Evolutionary conservation across 2,329 filamentous ascomycete species (phyloP), one percentile per base, ranked within the genome.

Genomic region (Trichoderma cornu-damae): DNA sequence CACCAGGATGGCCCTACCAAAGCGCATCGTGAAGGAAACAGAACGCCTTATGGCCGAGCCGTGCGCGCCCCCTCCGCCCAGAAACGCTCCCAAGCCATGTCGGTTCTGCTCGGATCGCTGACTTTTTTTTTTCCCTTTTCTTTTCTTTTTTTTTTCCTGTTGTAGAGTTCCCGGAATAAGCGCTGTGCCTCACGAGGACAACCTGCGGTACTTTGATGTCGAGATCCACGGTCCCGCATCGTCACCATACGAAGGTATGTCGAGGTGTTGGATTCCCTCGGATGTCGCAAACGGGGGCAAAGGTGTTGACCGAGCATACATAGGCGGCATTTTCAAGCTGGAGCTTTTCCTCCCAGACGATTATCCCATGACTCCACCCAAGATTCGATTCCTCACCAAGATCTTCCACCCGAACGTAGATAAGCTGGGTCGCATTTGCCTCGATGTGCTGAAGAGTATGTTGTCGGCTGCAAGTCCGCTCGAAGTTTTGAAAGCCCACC

Each of bases 391-490:
- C 75, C 80, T 99, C 51, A 99, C 95, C 66, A 96, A 96, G 77
- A 97, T 99, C 73, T 99, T 97, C 75, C 95, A 99, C 73, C 94
- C 94, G 52, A 99, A 99, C 72, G 96, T 99, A 66, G 94, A 99
- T 73, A 95, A 95, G 75, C 84, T 99, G 2, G 94, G 94, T 60
- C 88, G 94, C 60, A 99, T 99, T 75, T 99, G 95, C 71, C 78
- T 99, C 49, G 94, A 99, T 71, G 94, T 99, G 32, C 77, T 99
- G 58, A 99, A 99, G 80, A 96, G 94, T 96, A 78, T 65, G 83
- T 54, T 37, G 40, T 38, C 35, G 40, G 38, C 16, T 54, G 32
- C 63, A 1, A 51, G n/a, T 32, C 22, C 24, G 3, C 22, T n/a
- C 11, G 16, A 35, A 30, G 24, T n/a, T n/a, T 18, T 9, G 18